Conservation (phyloP, 495 filamentous ascomycete genomes). For the Xylaria venustula region DNA sequence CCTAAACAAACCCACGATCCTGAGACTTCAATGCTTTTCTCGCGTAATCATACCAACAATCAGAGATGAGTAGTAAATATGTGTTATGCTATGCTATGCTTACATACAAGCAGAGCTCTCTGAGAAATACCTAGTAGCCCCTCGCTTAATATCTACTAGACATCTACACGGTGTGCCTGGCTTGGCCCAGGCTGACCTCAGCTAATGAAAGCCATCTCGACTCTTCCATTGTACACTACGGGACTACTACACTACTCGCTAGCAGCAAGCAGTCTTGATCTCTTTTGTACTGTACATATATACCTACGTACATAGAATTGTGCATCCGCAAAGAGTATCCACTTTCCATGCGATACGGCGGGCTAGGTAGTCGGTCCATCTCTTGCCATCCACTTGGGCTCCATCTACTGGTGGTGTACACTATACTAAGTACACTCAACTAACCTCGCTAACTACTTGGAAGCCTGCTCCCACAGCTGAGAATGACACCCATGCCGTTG, state of each 20-base stretch:
- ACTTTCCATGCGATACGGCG: constrained; percentile 14
- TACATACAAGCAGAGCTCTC: no score
- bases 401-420: constrained; percentile 17
- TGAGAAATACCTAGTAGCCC: neutral
- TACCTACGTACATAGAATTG: no score
- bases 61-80: no score
- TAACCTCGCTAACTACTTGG: no score
- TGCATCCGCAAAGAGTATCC: no score
- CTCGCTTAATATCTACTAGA: constrained; percentile 3
- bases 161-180: neutral
- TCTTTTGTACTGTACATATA: neutral
- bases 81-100: neutral
- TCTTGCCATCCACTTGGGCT: constrained; percentile 9
- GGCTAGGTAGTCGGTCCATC: constrained; percentile 15
- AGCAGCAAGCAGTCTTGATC: neutral
- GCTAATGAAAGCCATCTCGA: neutral
- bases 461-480: constrained; percentile 10
- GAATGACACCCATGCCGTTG: constrained; percentile 14
- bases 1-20: constrained; percentile 1
- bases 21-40: neutral
- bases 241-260: neutral
- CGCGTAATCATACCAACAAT: neutral
- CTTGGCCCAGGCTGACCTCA: constrained; percentile 8
- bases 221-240: neutral
- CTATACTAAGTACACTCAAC: no score